Conservation (phyloP, 495 filamentous ascomycete species). For the Neurospora tetraspora region DNA sequence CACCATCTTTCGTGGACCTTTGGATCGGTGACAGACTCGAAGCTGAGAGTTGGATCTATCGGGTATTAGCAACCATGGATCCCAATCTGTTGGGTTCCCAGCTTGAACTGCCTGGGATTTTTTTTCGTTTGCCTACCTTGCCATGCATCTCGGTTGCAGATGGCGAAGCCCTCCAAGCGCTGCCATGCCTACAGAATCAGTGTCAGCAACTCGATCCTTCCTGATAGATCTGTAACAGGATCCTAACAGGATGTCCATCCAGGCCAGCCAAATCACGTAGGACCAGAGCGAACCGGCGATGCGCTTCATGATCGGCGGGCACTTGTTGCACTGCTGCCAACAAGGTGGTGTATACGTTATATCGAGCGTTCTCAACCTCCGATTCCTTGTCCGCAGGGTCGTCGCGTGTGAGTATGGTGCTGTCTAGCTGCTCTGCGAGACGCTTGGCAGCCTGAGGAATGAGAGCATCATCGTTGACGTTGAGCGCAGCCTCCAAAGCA, state of each 20-base stretch:
- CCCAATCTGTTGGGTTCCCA: neutral
- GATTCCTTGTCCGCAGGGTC: neutral
- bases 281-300: neutral
- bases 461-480: neutral
- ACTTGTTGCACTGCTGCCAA: neutral
- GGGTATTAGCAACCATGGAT: neutral
- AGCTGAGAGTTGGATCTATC: neutral
- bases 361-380: neutral
- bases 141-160: neutral
- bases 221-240: neutral
- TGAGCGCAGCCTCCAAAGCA: neutral
- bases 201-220: neutral
- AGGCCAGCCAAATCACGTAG: neutral
- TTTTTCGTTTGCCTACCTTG: neutral
- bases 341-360: neutral
- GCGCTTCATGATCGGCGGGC: neutral
- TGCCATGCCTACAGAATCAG: neutral
- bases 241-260: neutral
- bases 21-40: neutral
- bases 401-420: neutral
- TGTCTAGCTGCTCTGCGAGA: neutral
- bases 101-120: neutral
- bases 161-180: neutral
- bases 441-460: neutral
- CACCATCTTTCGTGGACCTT: neutral